These are phyloP conservation scores for Discostella stelligera DNA, from an alignment of 352 stramenopile genomes.

Conservation along the genomic window DNA sequence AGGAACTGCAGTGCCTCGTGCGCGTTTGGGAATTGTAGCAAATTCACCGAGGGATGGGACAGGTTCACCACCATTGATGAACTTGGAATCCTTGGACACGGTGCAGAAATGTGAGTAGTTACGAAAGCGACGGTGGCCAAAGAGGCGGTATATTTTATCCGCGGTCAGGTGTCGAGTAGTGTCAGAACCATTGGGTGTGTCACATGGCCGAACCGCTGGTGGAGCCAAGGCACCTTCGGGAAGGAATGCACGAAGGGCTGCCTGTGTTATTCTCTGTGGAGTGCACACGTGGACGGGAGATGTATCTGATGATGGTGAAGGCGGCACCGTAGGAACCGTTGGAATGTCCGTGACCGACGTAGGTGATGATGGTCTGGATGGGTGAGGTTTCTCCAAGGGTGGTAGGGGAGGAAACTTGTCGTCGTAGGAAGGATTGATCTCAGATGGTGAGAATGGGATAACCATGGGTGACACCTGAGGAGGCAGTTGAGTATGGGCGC, in stretches of 20 bases:
- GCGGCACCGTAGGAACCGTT: no score
- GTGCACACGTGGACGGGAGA: no score
- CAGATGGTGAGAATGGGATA: constrained; percentile 1
- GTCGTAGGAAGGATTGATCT: no score
- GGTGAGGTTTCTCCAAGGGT: no score
- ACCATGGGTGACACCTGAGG: constrained; percentile 9
- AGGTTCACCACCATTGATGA: constrained; percentile 18
- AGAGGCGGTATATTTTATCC: neutral
- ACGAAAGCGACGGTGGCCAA: constrained; percentile 5
- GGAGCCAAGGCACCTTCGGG: neutral
- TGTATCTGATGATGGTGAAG: no score
- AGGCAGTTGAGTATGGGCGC: constrained; percentile 16
- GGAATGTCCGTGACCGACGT: no score
- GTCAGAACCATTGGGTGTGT: constrained; percentile 2
- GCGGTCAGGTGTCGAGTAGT: neutral
- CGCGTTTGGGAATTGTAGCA: neutral
- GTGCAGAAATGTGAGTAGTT: constrained; percentile 16
- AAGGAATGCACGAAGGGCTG: no score
- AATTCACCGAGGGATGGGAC: constrained; percentile 9
- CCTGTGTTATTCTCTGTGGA: no score
- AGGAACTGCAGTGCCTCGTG: no score
- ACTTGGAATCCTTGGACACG: constrained; percentile 2
- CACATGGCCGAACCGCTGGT: neutral
- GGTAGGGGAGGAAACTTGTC: no score
- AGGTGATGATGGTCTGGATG: no score